Evolutionary conservation across 164 flowering plant genomes (phyloP), one percentile per base, ranked within the genome.

Genomic region (Chloranthus sessilifolius): DNA sequence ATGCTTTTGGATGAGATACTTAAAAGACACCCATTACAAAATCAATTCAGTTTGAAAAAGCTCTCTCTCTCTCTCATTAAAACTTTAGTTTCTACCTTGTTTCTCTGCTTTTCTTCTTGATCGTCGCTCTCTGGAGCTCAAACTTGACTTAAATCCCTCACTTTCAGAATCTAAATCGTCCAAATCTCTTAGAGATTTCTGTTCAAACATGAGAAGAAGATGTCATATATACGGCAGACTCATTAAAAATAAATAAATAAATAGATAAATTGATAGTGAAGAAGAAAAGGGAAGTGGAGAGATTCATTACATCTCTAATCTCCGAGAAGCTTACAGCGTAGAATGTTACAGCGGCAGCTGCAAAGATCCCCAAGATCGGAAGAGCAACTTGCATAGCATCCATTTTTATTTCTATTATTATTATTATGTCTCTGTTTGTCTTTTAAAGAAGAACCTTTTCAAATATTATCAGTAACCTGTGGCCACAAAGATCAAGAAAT

Each of bases 291-390:
- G 19, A 22, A 37, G 15, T n/a, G n/a, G n/a, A n/a, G n/a, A n/a
- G n/a, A n/a, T 40, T 25, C 5, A 12, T 29, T 50, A 82, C 90
- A 85, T 86, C 86, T 47, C 90, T 64, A 15, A 83, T 19, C 69
- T 86, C 90, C 26, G 67, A 0, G 44, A 86, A 86, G 79, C 90
- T 83, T 3, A 86, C 95, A 1, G 67, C 95, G 20, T 86, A 86
- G 72, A 81, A 83, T 33, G 86, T 81, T 4, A 67, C 66, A 20
- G 77, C 88, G 5, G 95, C 85, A 25, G 75, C 90, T 25, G 82
- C 95, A 1, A 77, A 66, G 27, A 86, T 79, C 14, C 82, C 84
- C 27, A 77, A 46, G 2, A 86, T 14, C 1, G 88, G 95, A 47
- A 86, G 67, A 0, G 68, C 90, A 19, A 85, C 28, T 43, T 82